These are phyloP conservation scores for Penicillium verrucosum DNA, from an alignment of 2,329 filamentous ascomycete species.

Conservation along the genomic window DNA sequence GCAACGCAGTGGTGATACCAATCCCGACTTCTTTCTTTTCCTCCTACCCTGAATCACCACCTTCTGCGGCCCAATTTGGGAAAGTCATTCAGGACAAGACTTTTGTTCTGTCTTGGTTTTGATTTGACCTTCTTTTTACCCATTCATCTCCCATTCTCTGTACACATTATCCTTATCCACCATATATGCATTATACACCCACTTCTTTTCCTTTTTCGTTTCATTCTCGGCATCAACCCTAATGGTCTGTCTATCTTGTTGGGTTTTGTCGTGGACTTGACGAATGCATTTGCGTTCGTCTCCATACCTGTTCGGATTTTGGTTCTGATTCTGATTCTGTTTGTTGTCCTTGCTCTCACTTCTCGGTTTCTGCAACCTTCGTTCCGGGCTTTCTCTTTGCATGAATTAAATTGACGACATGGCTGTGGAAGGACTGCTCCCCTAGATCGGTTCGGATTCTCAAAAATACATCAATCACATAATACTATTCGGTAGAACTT, in stretches of 20 bases:
- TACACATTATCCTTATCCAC: conserved; percentile 20
- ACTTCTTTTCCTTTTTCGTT: background rate
- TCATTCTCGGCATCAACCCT: background rate
- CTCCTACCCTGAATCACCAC: background rate
- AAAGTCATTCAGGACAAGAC: background rate
- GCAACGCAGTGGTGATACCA: background rate
- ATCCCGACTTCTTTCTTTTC: background rate
- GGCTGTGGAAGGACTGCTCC: background rate
- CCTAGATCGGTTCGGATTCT: background rate
- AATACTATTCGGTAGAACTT: background rate
- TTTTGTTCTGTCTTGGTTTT: background rate
- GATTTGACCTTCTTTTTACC: background rate
- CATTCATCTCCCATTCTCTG: conserved; percentile 19
- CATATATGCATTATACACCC: conserved; percentile 20
- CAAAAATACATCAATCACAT: background rate
- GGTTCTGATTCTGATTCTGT: background rate
- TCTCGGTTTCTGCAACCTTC: background rate
- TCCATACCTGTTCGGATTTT: background rate
- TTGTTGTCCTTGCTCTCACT: background rate
- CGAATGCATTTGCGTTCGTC: background rate
- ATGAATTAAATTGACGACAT: background rate
- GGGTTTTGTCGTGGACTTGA: background rate
- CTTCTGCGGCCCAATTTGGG: background rate
- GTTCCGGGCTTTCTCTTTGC: conserved; percentile 6
- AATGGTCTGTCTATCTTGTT: background rate